phyloP scores from a whole-genome alignment of 805 yeast species.

The Lachancea dasiensis region DNA sequence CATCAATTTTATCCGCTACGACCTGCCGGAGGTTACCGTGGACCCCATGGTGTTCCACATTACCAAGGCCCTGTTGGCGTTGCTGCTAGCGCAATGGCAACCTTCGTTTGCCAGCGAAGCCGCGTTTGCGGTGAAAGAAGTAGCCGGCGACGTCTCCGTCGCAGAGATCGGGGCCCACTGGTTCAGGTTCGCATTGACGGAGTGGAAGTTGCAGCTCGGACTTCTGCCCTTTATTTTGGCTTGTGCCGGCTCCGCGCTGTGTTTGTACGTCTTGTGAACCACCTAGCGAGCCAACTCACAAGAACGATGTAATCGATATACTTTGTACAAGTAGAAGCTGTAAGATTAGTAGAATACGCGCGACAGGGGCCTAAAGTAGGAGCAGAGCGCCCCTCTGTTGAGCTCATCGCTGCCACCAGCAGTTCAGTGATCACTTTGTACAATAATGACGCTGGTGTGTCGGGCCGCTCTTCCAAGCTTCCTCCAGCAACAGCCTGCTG shows the following conservation, averaged over 20 bases:
- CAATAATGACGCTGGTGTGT: no score
- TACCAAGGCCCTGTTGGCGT: constrained; percentile 20
- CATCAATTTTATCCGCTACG: constrained; percentile 30
- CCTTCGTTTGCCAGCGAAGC: constrained; percentile 11
- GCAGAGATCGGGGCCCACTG: constrained; percentile 9
- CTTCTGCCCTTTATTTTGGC: constrained; percentile 22
- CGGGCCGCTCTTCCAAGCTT: no score
- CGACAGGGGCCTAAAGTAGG: no score
- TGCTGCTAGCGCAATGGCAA: constrained; percentile 14
- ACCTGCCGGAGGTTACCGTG: constrained; percentile 19
- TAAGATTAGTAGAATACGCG: no score
- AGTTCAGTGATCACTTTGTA: no score
- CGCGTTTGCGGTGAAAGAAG: constrained; percentile 10
- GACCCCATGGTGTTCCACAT: constrained; percentile 31
- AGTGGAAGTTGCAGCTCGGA: constrained; percentile 17
- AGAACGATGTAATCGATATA: neutral
- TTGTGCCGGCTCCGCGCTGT: constrained; percentile 18
- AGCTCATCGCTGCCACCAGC: no score
- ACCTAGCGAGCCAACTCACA: no score
- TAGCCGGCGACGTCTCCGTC: constrained; percentile 6
- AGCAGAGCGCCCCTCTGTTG: no score
- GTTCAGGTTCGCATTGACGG: constrained; percentile 11
- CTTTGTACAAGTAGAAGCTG: neutral
- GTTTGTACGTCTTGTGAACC: constrained; percentile 21
- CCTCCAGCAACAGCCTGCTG: no score